Evolutionary conservation across 768 basidiomycete genomes (phyloP).

Genomic region (Mrakia frigida): DNA sequence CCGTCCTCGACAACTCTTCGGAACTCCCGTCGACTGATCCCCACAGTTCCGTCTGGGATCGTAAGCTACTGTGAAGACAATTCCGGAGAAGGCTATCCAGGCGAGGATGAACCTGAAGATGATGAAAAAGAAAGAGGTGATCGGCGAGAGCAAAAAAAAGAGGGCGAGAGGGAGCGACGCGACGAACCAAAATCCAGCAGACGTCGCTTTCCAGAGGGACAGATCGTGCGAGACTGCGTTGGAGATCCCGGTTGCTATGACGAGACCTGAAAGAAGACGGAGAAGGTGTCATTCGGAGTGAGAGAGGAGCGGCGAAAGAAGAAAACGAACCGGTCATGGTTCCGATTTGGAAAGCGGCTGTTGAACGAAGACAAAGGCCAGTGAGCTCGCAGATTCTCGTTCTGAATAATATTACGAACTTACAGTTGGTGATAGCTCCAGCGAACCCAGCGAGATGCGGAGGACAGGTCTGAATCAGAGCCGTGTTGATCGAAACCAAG

Average conservation of each 20-base stretch:
- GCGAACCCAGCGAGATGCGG: neutral
- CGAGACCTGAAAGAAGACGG: neutral
- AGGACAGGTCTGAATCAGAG: neutral
- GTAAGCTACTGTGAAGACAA: neutral
- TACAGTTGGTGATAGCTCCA: neutral
- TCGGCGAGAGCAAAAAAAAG: too few relatives aligned
- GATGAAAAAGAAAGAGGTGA: neutral
- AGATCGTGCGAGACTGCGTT: neutral
- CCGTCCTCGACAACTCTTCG: neutral
- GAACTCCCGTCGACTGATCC: neutral
- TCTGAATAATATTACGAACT: too few relatives aligned
- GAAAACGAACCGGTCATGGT: neutral
- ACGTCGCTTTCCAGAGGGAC: neutral
- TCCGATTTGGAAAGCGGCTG: neutral
- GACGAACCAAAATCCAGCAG: neutral
- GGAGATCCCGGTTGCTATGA: neutral
- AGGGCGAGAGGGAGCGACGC: neutral
- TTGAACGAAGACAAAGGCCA: too few relatives aligned
- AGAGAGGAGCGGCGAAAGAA: neutral
- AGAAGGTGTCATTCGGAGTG: neutral
- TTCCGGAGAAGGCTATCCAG: neutral
- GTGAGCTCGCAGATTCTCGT: too few relatives aligned
- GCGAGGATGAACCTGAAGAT: conserved; percentile 1
- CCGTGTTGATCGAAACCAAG: neutral
- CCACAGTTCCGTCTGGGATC: neutral